These are phyloP conservation scores for Nelumbo lutea DNA, from an alignment of 164 flowering plant genomes.

Conservation along the genomic window DNA sequence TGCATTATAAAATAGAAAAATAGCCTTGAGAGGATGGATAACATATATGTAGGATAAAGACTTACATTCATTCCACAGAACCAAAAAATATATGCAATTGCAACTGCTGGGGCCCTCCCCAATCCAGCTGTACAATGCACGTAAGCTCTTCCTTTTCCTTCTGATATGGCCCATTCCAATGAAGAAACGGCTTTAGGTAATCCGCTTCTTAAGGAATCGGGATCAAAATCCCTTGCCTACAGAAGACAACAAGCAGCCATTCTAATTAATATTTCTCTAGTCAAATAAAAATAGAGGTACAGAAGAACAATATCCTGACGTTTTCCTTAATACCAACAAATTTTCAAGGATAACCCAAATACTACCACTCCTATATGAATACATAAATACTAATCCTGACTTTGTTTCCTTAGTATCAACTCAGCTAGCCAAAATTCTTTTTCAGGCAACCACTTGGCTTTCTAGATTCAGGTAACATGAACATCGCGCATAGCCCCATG, in stretches of 20 bases:
- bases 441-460: no score
- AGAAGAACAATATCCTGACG: no score
- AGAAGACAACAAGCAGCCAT: background rate
- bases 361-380: no score
- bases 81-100: conserved; percentile 93
- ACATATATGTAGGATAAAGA: background rate
- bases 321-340: no score
- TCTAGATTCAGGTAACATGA: no score
- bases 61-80: conserved; percentile 79
- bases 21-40: background rate
- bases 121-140: conserved; percentile 95
- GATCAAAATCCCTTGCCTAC: conserved; percentile 91
- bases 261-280: background rate
- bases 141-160: conserved; percentile 76
- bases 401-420: no score
- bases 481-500: no score
- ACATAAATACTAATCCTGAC: no score
- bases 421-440: no score
- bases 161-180: conserved; percentile 83
- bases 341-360: no score
- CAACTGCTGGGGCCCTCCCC: conserved; percentile 94
- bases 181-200: conserved; percentile 87
- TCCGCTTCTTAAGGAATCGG: conserved; percentile 67
- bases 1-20: background rate
- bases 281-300: no score